Percentiles rank a stretch among this genome's conserved stretches.
Evolutionary conservation across 768 basidiomycete species (phyloP).

Genomic region (Tricholoma furcatifolium): DNA sequence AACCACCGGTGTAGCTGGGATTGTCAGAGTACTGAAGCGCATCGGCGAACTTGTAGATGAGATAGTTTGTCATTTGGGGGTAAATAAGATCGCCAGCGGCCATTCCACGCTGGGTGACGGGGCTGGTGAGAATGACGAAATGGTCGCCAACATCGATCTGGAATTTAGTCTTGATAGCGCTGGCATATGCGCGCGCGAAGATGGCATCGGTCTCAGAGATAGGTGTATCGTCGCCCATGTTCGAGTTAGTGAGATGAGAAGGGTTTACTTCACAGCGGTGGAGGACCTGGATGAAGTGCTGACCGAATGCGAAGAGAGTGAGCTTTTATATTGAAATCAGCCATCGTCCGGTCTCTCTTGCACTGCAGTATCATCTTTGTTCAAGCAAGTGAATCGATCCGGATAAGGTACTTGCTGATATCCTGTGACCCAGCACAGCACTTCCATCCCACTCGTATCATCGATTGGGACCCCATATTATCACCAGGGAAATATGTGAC

Average conservation of each 20-base stretch:
- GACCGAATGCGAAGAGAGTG: no score
- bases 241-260: neutral
- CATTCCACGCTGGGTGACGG: conserved; percentile 3
- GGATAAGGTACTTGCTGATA: no score
- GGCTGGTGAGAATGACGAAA: conserved; percentile 3
- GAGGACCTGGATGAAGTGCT: no score
- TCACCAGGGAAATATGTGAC: no score
- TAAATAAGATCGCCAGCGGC: conserved; percentile 1
- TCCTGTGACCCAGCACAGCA: no score
- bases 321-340: no score
- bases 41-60: conserved; percentile 5
- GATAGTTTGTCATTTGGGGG: neutral
- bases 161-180: conserved; percentile 3
- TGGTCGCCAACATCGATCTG: conserved; percentile 1
- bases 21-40: conserved; percentile 5
- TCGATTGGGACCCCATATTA: no score
- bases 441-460: no score
- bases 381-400: no score
- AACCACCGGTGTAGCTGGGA: neutral
- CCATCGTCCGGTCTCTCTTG: no score
- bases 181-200: conserved; percentile 6
- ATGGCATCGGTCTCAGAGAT: conserved; percentile 4
- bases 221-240: conserved; percentile 1
- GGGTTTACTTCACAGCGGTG: no score
- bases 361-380: no score